Evolutionary conservation across 179 eudicot species (phyloP).

Genomic region (Actinidia arguta): DNA sequence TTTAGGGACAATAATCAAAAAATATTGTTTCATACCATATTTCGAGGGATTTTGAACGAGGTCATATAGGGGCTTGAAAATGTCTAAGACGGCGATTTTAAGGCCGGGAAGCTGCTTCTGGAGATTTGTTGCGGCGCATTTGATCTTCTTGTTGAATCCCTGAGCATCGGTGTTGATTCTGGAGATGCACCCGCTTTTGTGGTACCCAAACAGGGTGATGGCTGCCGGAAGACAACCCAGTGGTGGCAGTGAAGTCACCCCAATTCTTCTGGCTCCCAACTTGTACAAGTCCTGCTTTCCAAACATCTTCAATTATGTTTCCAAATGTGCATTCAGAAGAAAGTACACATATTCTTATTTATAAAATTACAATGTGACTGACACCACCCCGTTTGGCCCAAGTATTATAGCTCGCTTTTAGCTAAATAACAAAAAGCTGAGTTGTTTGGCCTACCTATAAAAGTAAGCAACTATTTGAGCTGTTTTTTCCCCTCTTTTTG

Average conservation of each 20-base stretch:
- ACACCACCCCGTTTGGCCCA: too few species aligned
- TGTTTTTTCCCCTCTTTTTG: too few species aligned
- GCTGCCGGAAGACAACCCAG: constrained; percentile 84
- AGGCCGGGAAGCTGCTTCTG: constrained; percentile 73
- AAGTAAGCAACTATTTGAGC: too few species aligned
- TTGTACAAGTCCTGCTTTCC: constrained; percentile 58
- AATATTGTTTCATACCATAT: constrained; percentile 41
- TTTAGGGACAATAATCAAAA: neutral
- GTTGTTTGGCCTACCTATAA: too few species aligned
- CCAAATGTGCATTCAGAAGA: too few species aligned
- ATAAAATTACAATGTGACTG: too few species aligned
- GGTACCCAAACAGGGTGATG: constrained; percentile 74
- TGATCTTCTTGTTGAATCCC: constrained; percentile 81
- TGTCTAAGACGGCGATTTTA: constrained; percentile 80
- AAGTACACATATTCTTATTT: too few species aligned
- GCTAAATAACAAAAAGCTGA: too few species aligned
- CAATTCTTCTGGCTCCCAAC: constrained; percentile 87
- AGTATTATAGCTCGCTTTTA: too few species aligned
- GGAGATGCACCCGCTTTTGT: constrained; percentile 67
- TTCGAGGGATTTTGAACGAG: constrained; percentile 66
- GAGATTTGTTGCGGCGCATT: constrained; percentile 60
- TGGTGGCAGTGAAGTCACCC: constrained; percentile 96
- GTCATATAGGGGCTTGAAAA: constrained; percentile 82
- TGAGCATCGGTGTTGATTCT: constrained; percentile 73
- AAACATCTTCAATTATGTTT: neutral